A percentile compares a stretch with the other conserved stretches of the same genome.
Evolutionary conservation across 805 yeast genomes (phyloP).

Genomic region (Starmerella apis): DNA sequence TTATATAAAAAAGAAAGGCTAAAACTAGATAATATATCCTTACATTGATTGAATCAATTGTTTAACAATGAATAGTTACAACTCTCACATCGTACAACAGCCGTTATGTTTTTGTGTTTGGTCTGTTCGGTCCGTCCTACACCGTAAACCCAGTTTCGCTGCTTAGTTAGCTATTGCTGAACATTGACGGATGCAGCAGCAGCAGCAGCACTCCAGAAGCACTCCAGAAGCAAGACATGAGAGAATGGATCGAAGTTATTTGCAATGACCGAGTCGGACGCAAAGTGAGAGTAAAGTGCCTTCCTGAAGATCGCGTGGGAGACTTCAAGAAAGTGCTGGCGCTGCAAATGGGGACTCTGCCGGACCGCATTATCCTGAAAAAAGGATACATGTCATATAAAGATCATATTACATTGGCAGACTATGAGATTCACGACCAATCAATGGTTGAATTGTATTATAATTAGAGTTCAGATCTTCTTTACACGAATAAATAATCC

Average conservation of each 20-base stretch:
- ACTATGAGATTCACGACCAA: conserved; percentile 87
- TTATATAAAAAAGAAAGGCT: no score
- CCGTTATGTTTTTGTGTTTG: no score
- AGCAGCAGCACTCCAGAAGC: not conserved
- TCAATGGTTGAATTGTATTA: conserved; percentile 65
- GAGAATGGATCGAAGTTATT: conserved; percentile 44
- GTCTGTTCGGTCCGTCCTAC: no score
- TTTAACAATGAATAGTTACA: no score
- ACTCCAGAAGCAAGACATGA: no score
- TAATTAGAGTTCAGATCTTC: not conserved
- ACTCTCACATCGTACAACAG: no score
- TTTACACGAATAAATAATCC: not conserved
- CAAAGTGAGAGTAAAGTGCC: conserved; percentile 73
- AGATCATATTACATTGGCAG: conserved; percentile 86
- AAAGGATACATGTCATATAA: conserved; percentile 78
- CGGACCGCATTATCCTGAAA: conserved; percentile 56
- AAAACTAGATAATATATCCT: conserved; percentile 1
- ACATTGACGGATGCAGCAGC: not conserved
- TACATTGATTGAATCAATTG: not conserved
- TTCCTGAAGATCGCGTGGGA: conserved; percentile 74
- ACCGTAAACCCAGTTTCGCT: no score
- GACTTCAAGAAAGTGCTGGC: conserved; percentile 80
- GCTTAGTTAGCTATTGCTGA: not conserved
- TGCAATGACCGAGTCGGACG: conserved; percentile 78
- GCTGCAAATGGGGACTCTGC: conserved; percentile 67